Percentiles rank a stretch among this genome's conserved stretches.
Conservation (phyloP, 2,329 filamentous ascomycete species). For the Magnaporthales sp. region DNA sequence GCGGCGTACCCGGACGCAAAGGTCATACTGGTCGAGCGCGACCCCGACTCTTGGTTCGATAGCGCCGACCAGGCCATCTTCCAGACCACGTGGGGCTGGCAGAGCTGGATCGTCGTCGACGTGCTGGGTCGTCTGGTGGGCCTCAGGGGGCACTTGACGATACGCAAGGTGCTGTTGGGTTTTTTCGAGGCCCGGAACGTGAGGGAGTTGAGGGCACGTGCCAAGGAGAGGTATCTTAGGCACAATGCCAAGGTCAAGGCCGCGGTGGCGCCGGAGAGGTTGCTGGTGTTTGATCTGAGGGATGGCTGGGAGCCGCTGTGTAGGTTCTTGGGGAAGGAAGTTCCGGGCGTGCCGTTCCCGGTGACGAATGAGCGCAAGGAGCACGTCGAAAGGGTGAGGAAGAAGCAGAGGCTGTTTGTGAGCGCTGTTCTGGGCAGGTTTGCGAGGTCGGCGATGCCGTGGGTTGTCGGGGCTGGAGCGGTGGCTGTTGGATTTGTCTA, state of each 20-base stretch:
- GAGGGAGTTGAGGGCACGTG: not conserved
- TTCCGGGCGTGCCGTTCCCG: constrained; percentile 25
- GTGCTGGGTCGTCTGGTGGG: not conserved
- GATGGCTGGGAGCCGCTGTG: constrained; percentile 33
- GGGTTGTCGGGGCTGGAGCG: not conserved
- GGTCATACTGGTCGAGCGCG: constrained; percentile 33
- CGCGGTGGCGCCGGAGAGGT: constrained; percentile 21
- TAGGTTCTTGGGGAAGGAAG: constrained; percentile 25
- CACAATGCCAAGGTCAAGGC: constrained; percentile 16
- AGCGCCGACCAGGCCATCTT: constrained; percentile 20
- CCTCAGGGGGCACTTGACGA: constrained; percentile 4
- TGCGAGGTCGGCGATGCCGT: not conserved
- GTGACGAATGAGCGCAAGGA: constrained; percentile 18
- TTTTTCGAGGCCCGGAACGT: constrained; percentile 4
- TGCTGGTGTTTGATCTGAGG: constrained; percentile 27
- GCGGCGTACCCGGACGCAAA: constrained; percentile 38
- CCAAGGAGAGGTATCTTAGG: constrained; percentile 1
- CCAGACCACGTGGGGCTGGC: constrained; percentile 8
- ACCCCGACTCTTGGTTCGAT: constrained; percentile 30
- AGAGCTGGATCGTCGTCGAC: not conserved
- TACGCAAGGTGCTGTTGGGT: constrained; percentile 6
- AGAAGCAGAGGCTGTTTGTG: not conserved
- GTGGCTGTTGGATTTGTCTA: not conserved
- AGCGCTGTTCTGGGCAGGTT: not conserved
- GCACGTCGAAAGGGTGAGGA: not conserved